A percentile compares a stretch with the other conserved stretches of the same genome.
Conservation (phyloP, 1,139 yeast species). For the Taphrina sp. region DNA sequence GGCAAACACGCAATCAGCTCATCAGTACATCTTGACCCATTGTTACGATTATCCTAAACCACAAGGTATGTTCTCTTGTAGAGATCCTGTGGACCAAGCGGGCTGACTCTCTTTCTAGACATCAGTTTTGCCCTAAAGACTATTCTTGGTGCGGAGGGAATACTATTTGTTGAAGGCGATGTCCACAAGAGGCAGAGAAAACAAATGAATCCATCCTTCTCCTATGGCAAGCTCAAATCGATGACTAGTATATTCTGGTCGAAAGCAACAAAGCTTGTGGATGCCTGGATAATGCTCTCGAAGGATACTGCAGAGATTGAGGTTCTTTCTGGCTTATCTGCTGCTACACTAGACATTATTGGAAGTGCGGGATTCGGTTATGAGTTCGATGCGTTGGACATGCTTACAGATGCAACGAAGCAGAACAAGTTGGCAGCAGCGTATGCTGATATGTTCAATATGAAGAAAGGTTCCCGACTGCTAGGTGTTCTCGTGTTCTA, state of each 20-base stretch:
- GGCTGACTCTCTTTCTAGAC: no score
- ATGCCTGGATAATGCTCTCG: conserved; percentile 12
- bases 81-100: no score
- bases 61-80: conserved; percentile 2
- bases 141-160: conserved; percentile 36
- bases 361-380: conserved; percentile 36
- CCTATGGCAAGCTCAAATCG: conserved; percentile 33
- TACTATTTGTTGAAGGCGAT: conserved; percentile 37
- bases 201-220: conserved; percentile 36
- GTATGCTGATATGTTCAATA: conserved; percentile 30
- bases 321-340: conserved; percentile 29
- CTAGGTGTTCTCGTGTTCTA: conserved; percentile 15
- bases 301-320: conserved; percentile 23
- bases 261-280: conserved; percentile 32
- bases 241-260: conserved; percentile 36
- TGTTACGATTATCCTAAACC: conserved; percentile 36
- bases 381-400: conserved; percentile 35
- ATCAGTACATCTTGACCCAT: conserved; percentile 34
- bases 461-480: conserved; percentile 12
- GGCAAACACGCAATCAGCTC: conserved; percentile 27
- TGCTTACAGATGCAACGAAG: conserved; percentile 13
- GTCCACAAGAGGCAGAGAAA: conserved; percentile 35
- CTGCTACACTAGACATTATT: conserved; percentile 37
- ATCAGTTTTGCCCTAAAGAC: conserved; percentile 15
- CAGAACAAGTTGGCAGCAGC: conserved; percentile 34